Conservation (phyloP, 345 rosid genomes). For the Populus alba region DNA sequence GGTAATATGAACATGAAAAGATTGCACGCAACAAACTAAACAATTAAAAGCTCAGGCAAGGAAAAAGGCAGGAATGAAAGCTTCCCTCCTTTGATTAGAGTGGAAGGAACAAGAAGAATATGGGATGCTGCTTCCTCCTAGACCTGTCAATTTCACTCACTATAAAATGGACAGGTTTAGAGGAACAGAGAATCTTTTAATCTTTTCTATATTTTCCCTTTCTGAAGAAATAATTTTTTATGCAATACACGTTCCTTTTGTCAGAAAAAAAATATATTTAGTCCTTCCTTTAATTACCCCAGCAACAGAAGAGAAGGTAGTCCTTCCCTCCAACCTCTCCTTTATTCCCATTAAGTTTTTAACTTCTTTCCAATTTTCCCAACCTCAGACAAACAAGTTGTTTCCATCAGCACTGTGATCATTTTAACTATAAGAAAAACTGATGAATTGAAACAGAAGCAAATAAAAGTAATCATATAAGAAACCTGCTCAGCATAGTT, state of each 20-base stretch:
- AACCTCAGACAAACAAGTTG: not conserved
- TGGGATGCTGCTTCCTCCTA: not conserved
- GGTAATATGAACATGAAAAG: not conserved
- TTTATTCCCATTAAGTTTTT: not conserved
- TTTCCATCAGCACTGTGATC: not conserved
- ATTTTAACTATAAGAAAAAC: not conserved
- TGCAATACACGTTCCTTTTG: not conserved
- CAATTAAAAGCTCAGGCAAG: not conserved
- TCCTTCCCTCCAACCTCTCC: not conserved
- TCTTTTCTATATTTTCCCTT: not conserved
- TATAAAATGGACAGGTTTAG: not conserved
- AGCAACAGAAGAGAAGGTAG: not conserved
- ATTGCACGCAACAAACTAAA: not conserved
- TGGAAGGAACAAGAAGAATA: too few species aligned
- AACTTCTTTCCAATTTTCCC: not conserved
- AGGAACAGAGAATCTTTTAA: not conserved
- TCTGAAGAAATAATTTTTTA: not conserved
- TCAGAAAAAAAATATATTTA: not conserved
- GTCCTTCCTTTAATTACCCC: not conserved
- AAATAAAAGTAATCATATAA: not conserved
- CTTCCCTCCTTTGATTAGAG: not conserved
- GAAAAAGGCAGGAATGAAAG: not conserved
- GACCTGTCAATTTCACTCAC: not conserved
- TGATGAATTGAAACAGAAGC: not conserved
- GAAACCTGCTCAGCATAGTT: constrained; percentile 95